A percentile compares a stretch with the other conserved stretches of the same genome.
Conservation (phyloP, 306 rosid genomes). For the Cotoneaster glaucophyllus region DNA sequence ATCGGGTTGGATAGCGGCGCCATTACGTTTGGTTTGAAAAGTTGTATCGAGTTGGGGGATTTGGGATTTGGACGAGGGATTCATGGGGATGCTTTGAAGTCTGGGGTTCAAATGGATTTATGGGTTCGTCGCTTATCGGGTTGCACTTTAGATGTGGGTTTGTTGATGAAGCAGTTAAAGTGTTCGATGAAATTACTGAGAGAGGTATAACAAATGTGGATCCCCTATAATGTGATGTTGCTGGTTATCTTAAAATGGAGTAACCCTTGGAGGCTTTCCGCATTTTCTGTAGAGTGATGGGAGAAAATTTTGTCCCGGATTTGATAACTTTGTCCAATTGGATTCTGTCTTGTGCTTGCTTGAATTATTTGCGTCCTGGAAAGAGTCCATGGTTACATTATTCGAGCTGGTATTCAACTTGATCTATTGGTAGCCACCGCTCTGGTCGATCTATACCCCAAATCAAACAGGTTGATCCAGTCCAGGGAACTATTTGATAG, state of each 20-base stretch:
- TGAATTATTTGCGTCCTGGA: slow-evolving; percentile 29
- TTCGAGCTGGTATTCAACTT: slow-evolving; percentile 19
- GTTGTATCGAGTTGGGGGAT: slow-evolving; percentile 21
- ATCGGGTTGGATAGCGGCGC: slow-evolving; percentile 20
- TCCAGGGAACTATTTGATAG: slow-evolving; percentile 34
- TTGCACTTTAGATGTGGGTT: slow-evolving; percentile 20
- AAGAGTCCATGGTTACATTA: slow-evolving; percentile 46
- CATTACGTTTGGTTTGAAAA: slow-evolving; percentile 30
- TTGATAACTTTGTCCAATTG: slow-evolving; percentile 45
- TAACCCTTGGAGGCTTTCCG: slow-evolving; percentile 28
- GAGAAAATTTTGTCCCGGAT: slow-evolving; percentile 34
- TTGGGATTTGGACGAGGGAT: slow-evolving; percentile 33
- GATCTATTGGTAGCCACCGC: slow-evolving; percentile 41
- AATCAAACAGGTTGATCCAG: slow-evolving; percentile 27
- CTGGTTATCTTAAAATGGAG: slow-evolving; percentile 26
- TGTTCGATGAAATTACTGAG: slow-evolving; percentile 43
- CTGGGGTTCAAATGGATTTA: slow-evolving; percentile 33
- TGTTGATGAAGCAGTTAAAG: slow-evolving; percentile 25
- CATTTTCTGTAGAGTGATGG: slow-evolving; percentile 28
- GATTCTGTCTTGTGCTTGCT: slow-evolving; percentile 29
- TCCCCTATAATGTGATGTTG: slow-evolving; percentile 31
- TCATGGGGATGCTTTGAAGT: slow-evolving; percentile 39
- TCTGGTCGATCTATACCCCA: slow-evolving; percentile 40
- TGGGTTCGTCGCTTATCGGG: slow-evolving; percentile 39
- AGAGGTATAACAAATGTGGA: slow-evolving; percentile 46